These are phyloP conservation scores for Annulohypoxylon moriforme DNA, from an alignment of 495 filamentous ascomycete species.

Conservation along the genomic window DNA sequence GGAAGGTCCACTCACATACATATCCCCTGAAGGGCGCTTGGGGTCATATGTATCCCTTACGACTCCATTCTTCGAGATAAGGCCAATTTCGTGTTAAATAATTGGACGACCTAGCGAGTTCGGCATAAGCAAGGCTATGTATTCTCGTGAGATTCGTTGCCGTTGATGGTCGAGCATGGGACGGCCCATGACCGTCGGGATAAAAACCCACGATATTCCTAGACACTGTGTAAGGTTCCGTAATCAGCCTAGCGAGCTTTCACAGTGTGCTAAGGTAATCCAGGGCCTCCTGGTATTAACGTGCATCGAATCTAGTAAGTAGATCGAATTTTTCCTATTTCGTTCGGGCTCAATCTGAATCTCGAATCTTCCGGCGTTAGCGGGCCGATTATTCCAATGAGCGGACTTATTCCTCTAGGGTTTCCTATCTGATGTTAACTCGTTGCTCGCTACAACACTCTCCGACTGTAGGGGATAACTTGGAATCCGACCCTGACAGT, in stretches of 20 bases:
- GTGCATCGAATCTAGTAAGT: slow-evolving; percentile 1
- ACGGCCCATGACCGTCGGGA: slow-evolving; percentile 26
- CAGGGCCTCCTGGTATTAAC: slow-evolving; percentile 12
- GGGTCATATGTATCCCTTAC: slow-evolving; percentile 1
- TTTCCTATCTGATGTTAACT: slow-evolving; percentile 34
- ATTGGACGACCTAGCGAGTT: slow-evolving; percentile 26
- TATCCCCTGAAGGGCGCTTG: background rate
- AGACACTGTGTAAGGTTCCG: slow-evolving; percentile 18
- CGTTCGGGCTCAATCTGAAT: slow-evolving; percentile 8
- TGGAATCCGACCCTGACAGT: slow-evolving; percentile 24
- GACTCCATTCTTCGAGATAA: slow-evolving; percentile 30
- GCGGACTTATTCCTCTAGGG: slow-evolving; percentile 22
- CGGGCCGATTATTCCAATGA: slow-evolving; percentile 38
- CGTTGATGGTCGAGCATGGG: slow-evolving; percentile 11
- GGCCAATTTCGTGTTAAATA: background rate
- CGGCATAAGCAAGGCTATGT: slow-evolving; percentile 31
- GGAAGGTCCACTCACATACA: slow-evolving; percentile 30
- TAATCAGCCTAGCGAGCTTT: slow-evolving; percentile 14
- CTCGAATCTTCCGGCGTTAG: slow-evolving; percentile 28
- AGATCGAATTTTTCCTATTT: slow-evolving; percentile 25
- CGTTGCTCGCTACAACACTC: slow-evolving; percentile 19
- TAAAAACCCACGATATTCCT: slow-evolving; percentile 24
- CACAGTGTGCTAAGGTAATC: slow-evolving; percentile 6
- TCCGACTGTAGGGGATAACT: slow-evolving; percentile 25
- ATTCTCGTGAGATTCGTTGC: slow-evolving; percentile 30